phyloP scores from a whole-genome alignment of 2,329 filamentous ascomycete genomes.

The Penicillium sclerotiorum region DNA sequence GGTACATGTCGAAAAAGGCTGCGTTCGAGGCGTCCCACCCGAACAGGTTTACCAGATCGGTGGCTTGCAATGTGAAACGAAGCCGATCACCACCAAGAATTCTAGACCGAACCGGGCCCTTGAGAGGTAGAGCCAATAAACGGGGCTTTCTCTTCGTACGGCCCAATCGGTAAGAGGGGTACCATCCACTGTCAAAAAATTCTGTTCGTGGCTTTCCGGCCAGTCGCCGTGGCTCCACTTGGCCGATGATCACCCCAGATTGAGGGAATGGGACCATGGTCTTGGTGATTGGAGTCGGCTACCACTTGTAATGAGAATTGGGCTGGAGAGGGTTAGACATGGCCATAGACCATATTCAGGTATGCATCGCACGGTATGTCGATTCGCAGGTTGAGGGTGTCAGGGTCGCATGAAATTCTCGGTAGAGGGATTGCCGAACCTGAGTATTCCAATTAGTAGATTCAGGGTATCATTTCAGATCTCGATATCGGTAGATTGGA shows the following conservation, averaged over 20 bases:
- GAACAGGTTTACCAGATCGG: conserved; percentile 3
- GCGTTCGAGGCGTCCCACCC: neutral
- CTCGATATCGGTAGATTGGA: neutral
- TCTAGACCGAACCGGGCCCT: conserved; percentile 11
- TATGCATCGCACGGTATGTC: too few species aligned
- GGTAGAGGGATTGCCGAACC: too few species aligned
- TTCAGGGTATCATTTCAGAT: neutral
- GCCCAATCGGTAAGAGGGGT: conserved; percentile 6
- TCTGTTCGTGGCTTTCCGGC: conserved; percentile 1
- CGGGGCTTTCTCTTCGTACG: neutral
- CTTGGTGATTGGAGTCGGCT: neutral
- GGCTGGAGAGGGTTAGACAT: neutral
- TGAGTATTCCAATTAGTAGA: too few species aligned
- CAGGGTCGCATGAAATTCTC: neutral
- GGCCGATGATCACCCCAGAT: conserved; percentile 18
- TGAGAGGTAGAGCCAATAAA: neutral
- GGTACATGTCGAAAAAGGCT: neutral
- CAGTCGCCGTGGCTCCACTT: conserved; percentile 16
- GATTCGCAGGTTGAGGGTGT: neutral
- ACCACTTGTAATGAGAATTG: neutral
- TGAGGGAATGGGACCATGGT: conserved; percentile 1
- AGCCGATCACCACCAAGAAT: conserved; percentile 6
- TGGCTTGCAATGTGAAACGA: conserved; percentile 10
- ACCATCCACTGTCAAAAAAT: conserved; percentile 1
- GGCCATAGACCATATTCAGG: neutral